A percentile compares a stretch with the other conserved stretches of the same genome.
Conservation (phyloP, 2,329 filamentous ascomycete genomes). For the Venturia aucupariae region DNA sequence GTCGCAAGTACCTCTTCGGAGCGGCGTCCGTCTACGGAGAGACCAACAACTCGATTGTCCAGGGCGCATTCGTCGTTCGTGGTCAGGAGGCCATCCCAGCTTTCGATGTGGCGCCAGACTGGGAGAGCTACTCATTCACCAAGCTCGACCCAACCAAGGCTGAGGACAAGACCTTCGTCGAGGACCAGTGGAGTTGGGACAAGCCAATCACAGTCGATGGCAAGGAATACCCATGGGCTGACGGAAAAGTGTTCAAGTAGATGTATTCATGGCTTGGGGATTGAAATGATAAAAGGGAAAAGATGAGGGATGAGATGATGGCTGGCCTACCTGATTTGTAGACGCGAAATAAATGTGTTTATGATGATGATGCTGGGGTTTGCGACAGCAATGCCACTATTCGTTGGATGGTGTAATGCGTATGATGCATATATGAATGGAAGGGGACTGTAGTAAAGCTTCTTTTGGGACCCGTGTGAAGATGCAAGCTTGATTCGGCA, state of each 20-base stretch:
- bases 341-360: background rate
- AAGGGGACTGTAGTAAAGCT: background rate
- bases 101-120: slow-evolving; percentile 95
- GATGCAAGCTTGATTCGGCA: background rate
- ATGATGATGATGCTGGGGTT: background rate
- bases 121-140: slow-evolving; percentile 90
- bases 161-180: slow-evolving; percentile 77
- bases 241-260: slow-evolving; percentile 99
- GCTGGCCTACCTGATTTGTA: background rate
- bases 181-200: slow-evolving; percentile 88
- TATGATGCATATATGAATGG: background rate
- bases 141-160: slow-evolving; percentile 87
- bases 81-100: slow-evolving; percentile 78
- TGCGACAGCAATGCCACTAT: background rate
- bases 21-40: slow-evolving; percentile 78
- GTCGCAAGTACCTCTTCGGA: slow-evolving; percentile 97
- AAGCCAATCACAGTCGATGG: slow-evolving; percentile 68
- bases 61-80: slow-evolving; percentile 90
- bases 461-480: too few relatives aligned
- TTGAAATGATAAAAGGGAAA: background rate
- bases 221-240: slow-evolving; percentile 82
- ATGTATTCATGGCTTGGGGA: background rate
- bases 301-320: background rate
- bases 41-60: slow-evolving; percentile 81
- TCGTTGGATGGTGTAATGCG: background rate